These are phyloP conservation scores for Ophiostoma tasmaniense DNA, from an alignment of 2,329 filamentous ascomycete genomes.

Conservation along the genomic window DNA sequence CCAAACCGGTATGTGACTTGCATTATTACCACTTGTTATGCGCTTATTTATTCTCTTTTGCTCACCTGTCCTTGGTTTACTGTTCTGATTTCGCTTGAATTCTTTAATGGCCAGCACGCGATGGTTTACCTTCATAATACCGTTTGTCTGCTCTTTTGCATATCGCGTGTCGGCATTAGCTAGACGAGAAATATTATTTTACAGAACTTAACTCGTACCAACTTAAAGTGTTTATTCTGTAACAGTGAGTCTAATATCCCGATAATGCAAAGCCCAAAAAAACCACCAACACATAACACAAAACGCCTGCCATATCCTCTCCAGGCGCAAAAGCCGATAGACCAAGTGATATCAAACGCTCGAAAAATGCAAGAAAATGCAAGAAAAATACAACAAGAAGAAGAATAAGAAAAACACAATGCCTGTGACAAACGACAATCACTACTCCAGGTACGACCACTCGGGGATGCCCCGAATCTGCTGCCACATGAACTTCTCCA, in stretches of 20 bases:
- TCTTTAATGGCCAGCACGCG: background rate
- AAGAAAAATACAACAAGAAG: background rate
- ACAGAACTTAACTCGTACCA: background rate
- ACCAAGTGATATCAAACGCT: background rate
- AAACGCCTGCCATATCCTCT: background rate
- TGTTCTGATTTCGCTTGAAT: background rate
- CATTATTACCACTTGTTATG: background rate
- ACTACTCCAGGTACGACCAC: conserved; percentile 60
- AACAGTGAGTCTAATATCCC: background rate
- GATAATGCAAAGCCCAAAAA: background rate
- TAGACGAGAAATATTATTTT: background rate
- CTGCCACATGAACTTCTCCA: conserved; percentile 92
- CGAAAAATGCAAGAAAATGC: background rate
- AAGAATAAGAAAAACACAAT: background rate
- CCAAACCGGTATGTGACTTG: background rate
- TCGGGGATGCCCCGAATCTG: conserved; percentile 87
- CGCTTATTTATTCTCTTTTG: background rate
- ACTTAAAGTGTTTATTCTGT: background rate
- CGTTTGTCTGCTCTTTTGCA: background rate
- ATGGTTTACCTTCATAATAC: background rate
- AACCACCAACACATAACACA: background rate
- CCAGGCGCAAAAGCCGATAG: background rate
- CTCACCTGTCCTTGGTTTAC: background rate
- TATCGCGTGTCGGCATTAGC: background rate
- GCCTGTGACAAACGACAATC: conserved; percentile 24